Conservation (phyloP, 495 filamentous ascomycete species). For the Penicillium parvum region DNA sequence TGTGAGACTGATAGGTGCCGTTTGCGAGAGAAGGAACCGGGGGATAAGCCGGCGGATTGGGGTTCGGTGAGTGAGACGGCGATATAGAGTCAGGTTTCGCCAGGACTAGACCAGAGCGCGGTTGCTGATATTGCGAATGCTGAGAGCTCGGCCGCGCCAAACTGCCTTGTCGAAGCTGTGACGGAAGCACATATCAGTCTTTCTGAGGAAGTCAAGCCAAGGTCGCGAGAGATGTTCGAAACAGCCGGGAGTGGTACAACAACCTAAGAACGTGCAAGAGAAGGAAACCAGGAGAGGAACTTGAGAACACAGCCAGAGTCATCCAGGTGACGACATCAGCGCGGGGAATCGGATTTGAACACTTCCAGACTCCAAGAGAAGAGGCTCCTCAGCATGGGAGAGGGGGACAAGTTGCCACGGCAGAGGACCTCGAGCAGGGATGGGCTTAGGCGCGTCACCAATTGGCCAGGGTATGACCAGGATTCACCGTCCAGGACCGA, state of each 20-base stretch:
- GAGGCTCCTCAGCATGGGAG: constrained; percentile 8
- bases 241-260: constrained; percentile 19
- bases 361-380: background rate
- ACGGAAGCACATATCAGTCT: constrained; percentile 21
- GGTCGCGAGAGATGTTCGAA: constrained; percentile 13
- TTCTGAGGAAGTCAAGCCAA: constrained; percentile 8
- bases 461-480: constrained; percentile 20
- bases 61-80: constrained; percentile 34
- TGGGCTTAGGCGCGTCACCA: constrained; percentile 19
- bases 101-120: constrained; percentile 59
- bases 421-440: constrained; percentile 23
- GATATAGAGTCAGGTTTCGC: constrained; percentile 56
- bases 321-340: constrained; percentile 21
- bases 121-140: constrained; percentile 46
- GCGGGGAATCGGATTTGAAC: constrained; percentile 16
- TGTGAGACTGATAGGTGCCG: constrained; percentile 41
- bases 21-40: constrained; percentile 46
- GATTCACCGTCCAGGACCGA: constrained; percentile 22
- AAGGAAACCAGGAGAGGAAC: constrained; percentile 3
- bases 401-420: constrained; percentile 12
- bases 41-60: constrained; percentile 56
- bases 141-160: constrained; percentile 29
- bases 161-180: constrained; percentile 34
- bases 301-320: constrained; percentile 20
- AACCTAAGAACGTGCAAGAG: constrained; percentile 22